phyloP scores from a whole-genome alignment of 2,329 filamentous ascomycete species.

The Thermochaetoides dissita region DNA sequence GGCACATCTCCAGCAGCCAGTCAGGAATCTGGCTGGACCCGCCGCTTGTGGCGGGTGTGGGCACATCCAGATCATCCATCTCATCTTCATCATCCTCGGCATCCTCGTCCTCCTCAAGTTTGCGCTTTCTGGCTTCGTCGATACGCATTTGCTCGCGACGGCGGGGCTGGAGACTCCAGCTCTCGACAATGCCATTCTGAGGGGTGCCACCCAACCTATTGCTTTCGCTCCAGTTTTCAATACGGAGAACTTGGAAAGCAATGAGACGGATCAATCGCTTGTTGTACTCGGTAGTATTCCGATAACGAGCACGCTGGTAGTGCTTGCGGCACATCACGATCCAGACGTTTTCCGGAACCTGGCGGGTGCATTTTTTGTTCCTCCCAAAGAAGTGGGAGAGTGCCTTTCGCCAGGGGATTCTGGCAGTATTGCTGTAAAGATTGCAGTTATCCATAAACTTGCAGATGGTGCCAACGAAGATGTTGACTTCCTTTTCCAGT shows the following conservation, averaged over 20 bases:
- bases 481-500: neutral
- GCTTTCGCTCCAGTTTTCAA: conserved; percentile 47
- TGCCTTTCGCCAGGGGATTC: conserved; percentile 42
- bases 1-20: conserved; percentile 35
- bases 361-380: conserved; percentile 63
- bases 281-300: conserved; percentile 47
- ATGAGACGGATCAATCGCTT: conserved; percentile 51
- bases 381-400: conserved; percentile 73
- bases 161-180: conserved; percentile 49
- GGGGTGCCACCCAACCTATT: conserved; percentile 24
- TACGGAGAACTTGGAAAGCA: conserved; percentile 43
- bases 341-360: conserved; percentile 57
- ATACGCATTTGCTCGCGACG: conserved; percentile 48
- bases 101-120: conserved; percentile 20
- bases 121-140: conserved; percentile 17
- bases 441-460: conserved; percentile 45
- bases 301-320: conserved; percentile 63
- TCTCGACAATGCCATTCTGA: conserved; percentile 31
- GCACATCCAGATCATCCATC: conserved; percentile 12
- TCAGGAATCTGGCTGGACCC: conserved; percentile 24
- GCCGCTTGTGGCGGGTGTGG: conserved; percentile 23
- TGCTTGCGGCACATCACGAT: conserved; percentile 68
- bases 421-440: conserved; percentile 22
- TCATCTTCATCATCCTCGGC: conserved; percentile 22
- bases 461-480: conserved; percentile 23